Evolutionary conservation across 345 rosid genomes (phyloP).

Genomic region (Aquilaria yunnanensis): DNA sequence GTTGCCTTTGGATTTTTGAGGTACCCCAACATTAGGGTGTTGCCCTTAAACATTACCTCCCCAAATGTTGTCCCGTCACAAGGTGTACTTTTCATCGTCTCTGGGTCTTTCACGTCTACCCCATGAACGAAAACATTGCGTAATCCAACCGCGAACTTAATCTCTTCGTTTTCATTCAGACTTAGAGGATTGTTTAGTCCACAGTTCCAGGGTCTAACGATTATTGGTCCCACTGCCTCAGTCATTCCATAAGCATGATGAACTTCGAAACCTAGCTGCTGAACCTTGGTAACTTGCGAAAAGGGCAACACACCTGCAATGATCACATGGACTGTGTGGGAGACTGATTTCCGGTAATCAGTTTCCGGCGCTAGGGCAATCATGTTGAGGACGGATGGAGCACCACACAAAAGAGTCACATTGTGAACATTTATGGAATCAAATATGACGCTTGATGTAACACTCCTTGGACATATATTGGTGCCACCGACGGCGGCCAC

Average conservation of each 20-base stretch:
- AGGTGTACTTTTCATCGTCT: constrained; percentile 40
- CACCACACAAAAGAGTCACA: constrained; percentile 45
- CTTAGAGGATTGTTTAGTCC: not conserved
- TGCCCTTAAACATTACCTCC: constrained; percentile 51
- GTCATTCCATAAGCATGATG: constrained; percentile 54
- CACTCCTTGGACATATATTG: constrained; percentile 38
- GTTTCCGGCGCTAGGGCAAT: constrained; percentile 16
- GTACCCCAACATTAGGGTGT: constrained; percentile 55
- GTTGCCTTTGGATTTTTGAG: constrained; percentile 38
- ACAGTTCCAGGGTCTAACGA: constrained; percentile 29
- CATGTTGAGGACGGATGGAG: constrained; percentile 33
- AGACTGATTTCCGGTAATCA: constrained; percentile 8
- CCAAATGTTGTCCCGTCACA: constrained; percentile 52
- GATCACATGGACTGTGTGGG: constrained; percentile 21
- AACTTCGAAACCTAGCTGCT: constrained; percentile 38
- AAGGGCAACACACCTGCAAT: constrained; percentile 36
- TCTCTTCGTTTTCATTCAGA: constrained; percentile 1
- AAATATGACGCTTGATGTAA: constrained; percentile 23
- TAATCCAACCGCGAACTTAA: constrained; percentile 20
- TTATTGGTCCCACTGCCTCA: constrained; percentile 42
- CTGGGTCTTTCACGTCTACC: constrained; percentile 49
- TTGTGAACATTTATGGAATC: constrained; percentile 26
- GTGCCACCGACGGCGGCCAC: constrained; percentile 52
- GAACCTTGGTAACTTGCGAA: constrained; percentile 19
- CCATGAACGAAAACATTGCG: constrained; percentile 27